A percentile compares a stretch with the other conserved stretches of the same genome.
phyloP scores from a whole-genome alignment of 2,329 filamentous ascomycete species.

The Neonectria magnoliae region DNA sequence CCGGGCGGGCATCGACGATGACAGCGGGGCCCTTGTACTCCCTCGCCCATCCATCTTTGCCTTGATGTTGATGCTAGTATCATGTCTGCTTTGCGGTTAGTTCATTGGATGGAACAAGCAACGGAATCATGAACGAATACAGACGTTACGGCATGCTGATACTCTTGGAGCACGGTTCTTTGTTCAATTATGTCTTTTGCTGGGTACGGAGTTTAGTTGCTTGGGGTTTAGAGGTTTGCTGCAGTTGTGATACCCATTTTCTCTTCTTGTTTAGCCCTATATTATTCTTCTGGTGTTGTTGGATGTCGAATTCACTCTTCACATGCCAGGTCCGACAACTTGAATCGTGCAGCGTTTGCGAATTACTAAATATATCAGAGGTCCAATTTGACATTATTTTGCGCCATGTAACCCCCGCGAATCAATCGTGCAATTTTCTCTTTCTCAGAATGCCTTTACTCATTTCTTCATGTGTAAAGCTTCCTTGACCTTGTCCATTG shows the following conservation, averaged over 20 bases:
- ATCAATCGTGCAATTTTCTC: not conserved
- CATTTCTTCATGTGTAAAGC: slow-evolving; percentile 40
- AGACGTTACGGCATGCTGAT: not conserved
- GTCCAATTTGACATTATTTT: not conserved
- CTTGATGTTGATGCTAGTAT: slow-evolving; percentile 30
- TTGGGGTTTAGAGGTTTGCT: slow-evolving; percentile 19
- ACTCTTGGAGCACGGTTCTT: not conserved
- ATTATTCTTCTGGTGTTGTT: not conserved
- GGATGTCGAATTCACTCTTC: not conserved
- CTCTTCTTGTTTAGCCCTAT: not conserved
- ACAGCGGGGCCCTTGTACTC: slow-evolving; percentile 7
- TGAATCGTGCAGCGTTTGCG: not conserved
- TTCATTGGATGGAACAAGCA: not conserved
- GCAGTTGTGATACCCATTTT: slow-evolving; percentile 40
- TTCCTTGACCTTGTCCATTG: slow-evolving; percentile 43
- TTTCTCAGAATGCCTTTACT: not conserved
- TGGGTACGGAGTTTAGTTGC: slow-evolving; percentile 18
- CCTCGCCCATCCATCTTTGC: slow-evolving; percentile 13
- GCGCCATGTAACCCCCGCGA: not conserved
- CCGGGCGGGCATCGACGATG: slow-evolving; percentile 42
- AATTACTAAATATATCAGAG: not conserved
- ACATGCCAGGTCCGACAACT: not conserved
- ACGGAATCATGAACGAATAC: not conserved
- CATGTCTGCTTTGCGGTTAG: slow-evolving; percentile 18
- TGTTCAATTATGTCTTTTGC: not conserved